phyloP scores from a whole-genome alignment of 768 basidiomycete genomes.

The Collybia sp. region DNA sequence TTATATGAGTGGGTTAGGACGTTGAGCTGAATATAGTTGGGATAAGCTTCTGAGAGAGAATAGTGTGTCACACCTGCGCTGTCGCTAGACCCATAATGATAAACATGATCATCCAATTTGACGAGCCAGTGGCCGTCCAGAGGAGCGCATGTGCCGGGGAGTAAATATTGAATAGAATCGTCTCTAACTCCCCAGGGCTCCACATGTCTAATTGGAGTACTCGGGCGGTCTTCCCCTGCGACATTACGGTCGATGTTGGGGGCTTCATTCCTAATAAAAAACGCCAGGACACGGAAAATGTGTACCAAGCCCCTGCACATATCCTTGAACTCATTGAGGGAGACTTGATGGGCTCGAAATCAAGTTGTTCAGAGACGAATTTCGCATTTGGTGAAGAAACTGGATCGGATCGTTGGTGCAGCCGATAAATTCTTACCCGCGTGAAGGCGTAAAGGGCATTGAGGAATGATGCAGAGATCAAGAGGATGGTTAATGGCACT shows the following conservation, averaged over 20 bases:
- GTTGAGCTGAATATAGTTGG: slow-evolving; percentile 34
- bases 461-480: slow-evolving; percentile 48
- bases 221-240: slow-evolving; percentile 37
- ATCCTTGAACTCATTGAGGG: slow-evolving; percentile 44
- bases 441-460: slow-evolving; percentile 70
- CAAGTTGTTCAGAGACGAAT: slow-evolving; percentile 54
- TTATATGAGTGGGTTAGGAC: slow-evolving; percentile 52
- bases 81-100: slow-evolving; percentile 65
- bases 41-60: background rate
- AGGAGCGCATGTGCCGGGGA: slow-evolving; percentile 72
- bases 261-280: slow-evolving; percentile 64
- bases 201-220: slow-evolving; percentile 81
- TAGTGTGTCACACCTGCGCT: slow-evolving; percentile 46
- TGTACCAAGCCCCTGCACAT: slow-evolving; percentile 40
- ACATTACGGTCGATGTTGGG: slow-evolving; percentile 28
- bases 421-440: slow-evolving; percentile 63
- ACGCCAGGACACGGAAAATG: slow-evolving; percentile 53
- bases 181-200: slow-evolving; percentile 70
- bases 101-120: slow-evolving; percentile 74
- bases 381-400: slow-evolving; percentile 67
- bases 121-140: slow-evolving; percentile 65
- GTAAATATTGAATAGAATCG: slow-evolving; percentile 67
- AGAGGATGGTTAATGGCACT: slow-evolving; percentile 52
- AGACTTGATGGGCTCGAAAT: slow-evolving; percentile 37
- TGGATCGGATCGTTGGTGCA: slow-evolving; percentile 58